Evolutionary conservation across 306 rosid species (phyloP), one percentile per base, ranked within the genome.

Genomic region (Quercus agrifolia): DNA sequence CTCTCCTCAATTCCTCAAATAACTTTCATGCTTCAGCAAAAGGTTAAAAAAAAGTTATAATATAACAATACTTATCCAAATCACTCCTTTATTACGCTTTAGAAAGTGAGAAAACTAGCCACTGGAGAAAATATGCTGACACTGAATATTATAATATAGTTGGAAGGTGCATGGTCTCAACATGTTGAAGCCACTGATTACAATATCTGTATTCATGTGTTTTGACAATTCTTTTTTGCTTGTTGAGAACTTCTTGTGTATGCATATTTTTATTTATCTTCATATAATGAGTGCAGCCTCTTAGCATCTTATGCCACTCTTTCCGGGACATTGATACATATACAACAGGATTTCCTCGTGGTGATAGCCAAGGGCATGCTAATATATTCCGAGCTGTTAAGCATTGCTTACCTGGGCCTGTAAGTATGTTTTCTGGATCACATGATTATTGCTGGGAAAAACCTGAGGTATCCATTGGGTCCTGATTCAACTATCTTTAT

Each of bases 391-490:
- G 91, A 69, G 90, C 82, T 79, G 91, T 92, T 73, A 94, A 94
- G 89, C 94, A 90, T 56, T 91, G 81, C 90, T 87, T 94, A 82
- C 99, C 99, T 71, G 99, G 99, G 63, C 99, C 99, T 18, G 99
- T 94, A 85, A 92, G 99, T 91, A 61, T 80, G 76, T 75, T 88
- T 52, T 71, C 71, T 79, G 25, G 80, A 74, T 81, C 41, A 35
- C 64, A 38, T 44, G 74, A 4, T 23, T 49, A 21, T 79, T 63
- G 23, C 35, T 52, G 58, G 61, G 44, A 49, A 55, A 38, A 62
- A 28, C 23, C 6, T 38, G 17, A 19, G 44, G 31, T 62, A 2
- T n/a, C 19, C 15, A 12, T 56, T 54, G 18, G n/a, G 64, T 44
- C 66, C 54, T 44, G 19, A 71, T 46, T 76, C 23, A 58, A 5